phyloP scores from a whole-genome alignment of 129 eudicot species.

The Helianthus annuus region HanXRQr2.0-SUNRISE NC_035441.2:132272903-132273402 shows the following conservation, averaged over 20 bases:
- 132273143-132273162: conserved; percentile 34
- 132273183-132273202: conserved; percentile 3
- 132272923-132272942: conserved; percentile 82
- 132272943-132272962: conserved; percentile 90
- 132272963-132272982: conserved; percentile 85
- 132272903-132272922: conserved; percentile 85
- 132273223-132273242: conserved; percentile 53
- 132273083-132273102: conserved; percentile 29
- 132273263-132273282: conserved; percentile 36
- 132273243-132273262: conserved; percentile 64
- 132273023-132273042: conserved; percentile 28
- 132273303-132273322: conserved; percentile 52
- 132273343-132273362: conserved; percentile 32
- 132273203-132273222: conserved; percentile 51
- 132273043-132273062: conserved; percentile 17
- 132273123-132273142: conserved; percentile 11
- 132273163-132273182: conserved; percentile 19
- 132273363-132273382: conserved; percentile 40
- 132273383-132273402: conserved; percentile 2
- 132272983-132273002: conserved; percentile 81
- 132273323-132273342: conserved; percentile 20
- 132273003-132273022: conserved; percentile 41
- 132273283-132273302: conserved; percentile 73
- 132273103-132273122: conserved; percentile 49
- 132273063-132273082: conserved; percentile 35